Evolutionary conservation across 2,329 filamentous ascomycete species (phyloP), one percentile per base, ranked within the genome.

Genomic region (Trichophyton rubrum): DNA sequence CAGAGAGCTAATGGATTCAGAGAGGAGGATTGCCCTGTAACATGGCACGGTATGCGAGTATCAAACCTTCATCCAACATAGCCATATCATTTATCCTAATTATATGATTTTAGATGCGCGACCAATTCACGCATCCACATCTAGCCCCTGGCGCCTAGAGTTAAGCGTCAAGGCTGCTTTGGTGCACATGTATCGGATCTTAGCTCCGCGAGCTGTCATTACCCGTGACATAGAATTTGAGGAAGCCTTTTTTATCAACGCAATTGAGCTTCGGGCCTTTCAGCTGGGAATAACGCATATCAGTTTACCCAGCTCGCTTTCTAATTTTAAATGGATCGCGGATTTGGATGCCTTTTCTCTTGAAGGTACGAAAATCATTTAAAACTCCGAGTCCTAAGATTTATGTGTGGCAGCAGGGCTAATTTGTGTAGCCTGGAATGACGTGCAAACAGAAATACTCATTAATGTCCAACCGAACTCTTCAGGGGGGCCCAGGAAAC

Each of bases 1-100:
- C 79, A 86, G 66, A 78, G 83, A 59, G 78, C 96, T 62, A 96
- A 96, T 71, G 89, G 90, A 35, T 80, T 96, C n/a, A 81, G 84
- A 55, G 77, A 83, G 45, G 70, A 70, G 1, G 77, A 75, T 3
- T 97, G 93, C 72, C 80, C 82, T 17, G 78, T 95, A 11, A 71
- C 74, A 53, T 83, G 81, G 77, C 83, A 86, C 70, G 82, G 74
- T 75, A 67, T 60, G 67, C 49, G 64, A 45, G 43, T 76, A 79
- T 58, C 77, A 82, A 57, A 41, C 24, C 7, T 4, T 20, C 22
- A 13, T 15, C 38, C 7, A 27, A 11, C 13, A n/a, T 27, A 30
- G 17, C 11, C 33, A 38, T 38, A 55, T 13, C 24, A 9, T n/a
- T 17, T 20, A 13, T 58, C 20, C 49, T 51, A 58, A 64, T 38